phyloP scores from a whole-genome alignment of 2,329 filamentous ascomycete genomes.

The Fusarium dimerum region DNA sequence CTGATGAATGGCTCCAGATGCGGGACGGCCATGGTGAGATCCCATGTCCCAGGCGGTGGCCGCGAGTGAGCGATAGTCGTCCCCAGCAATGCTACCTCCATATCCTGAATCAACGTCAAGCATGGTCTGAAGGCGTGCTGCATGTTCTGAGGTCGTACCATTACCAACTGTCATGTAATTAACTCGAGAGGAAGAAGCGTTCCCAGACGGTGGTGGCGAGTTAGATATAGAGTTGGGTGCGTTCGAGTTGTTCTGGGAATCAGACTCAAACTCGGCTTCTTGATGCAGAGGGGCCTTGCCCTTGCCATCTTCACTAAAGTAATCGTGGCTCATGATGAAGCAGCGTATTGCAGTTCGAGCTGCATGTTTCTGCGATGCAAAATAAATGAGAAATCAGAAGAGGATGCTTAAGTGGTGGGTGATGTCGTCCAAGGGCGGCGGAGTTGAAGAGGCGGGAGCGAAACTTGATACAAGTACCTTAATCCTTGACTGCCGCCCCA shows the following conservation, averaged over 20 bases:
- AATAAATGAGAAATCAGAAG: slow-evolving; percentile 10
- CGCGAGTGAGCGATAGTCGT: slow-evolving; percentile 52
- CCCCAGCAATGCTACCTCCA: slow-evolving; percentile 74
- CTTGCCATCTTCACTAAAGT: slow-evolving; percentile 49
- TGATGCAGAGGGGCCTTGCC: slow-evolving; percentile 47
- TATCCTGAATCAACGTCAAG: slow-evolving; percentile 91
- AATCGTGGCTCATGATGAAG: slow-evolving; percentile 61
- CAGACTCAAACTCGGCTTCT: slow-evolving; percentile 28
- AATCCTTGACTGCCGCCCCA: slow-evolving; percentile 21
- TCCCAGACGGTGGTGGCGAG: slow-evolving; percentile 23
- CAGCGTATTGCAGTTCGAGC: slow-evolving; percentile 23
- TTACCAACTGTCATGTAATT: slow-evolving; percentile 87
- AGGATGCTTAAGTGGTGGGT: slow-evolving; percentile 19
- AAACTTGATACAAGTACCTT: slow-evolving; percentile 15
- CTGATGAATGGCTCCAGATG: slow-evolving; percentile 86
- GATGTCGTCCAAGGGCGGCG: slow-evolving; percentile 21
- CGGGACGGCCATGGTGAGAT: slow-evolving; percentile 44
- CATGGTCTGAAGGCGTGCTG: slow-evolving; percentile 75
- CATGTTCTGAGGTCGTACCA: slow-evolving; percentile 79
- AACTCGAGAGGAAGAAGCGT: slow-evolving; percentile 43
- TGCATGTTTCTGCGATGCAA: slow-evolving; percentile 34
- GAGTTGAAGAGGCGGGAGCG: slow-evolving; percentile 20
- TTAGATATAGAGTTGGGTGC: slow-evolving; percentile 28
- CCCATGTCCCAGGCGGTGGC: slow-evolving; percentile 49
- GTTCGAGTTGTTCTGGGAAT: slow-evolving; percentile 21